phyloP scores from a whole-genome alignment of 164 flowering plant species.

The Piper longum region DNA sequence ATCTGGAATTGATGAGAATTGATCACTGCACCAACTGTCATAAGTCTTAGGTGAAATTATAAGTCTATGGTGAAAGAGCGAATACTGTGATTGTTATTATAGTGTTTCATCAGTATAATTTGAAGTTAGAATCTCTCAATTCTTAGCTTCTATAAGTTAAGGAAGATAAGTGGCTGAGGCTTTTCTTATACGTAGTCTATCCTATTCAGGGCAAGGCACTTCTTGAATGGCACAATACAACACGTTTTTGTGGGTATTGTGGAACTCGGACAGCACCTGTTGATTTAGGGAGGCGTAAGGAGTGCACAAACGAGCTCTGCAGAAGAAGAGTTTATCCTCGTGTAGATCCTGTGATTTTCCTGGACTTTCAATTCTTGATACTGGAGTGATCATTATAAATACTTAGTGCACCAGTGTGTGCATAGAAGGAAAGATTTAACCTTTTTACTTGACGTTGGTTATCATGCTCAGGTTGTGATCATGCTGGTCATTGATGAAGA shows the following conservation, averaged over 20 bases:
- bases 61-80: too few species aligned
- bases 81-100: too few species aligned
- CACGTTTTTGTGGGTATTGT: slow-evolving; percentile 83
- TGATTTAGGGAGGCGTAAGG: slow-evolving; percentile 82
- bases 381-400: neutral
- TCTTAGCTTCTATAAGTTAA: too few species aligned
- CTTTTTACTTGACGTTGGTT: neutral
- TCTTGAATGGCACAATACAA: slow-evolving; percentile 71
- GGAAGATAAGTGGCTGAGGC: too few species aligned
- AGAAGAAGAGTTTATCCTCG: slow-evolving; percentile 81
- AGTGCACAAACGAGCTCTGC: slow-evolving; percentile 65
- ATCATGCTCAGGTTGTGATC: slow-evolving; percentile 66
- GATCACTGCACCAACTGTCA: too few species aligned
- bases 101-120: too few species aligned
- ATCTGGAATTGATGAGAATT: too few species aligned
- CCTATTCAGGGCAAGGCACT: slow-evolving; percentile 66
- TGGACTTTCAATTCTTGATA: neutral
- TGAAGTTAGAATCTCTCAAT: too few species aligned
- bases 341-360: slow-evolving; percentile 65
- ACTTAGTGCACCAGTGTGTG: neutral
- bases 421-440: neutral
- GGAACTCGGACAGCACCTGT: slow-evolving; percentile 49
- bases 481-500: slow-evolving; percentile 90
- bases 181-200: too few species aligned
- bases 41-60: too few species aligned